Base-by-base conservation (phyloP, 139 green algal genomes). In the Pleodorina starrii region DNA sequence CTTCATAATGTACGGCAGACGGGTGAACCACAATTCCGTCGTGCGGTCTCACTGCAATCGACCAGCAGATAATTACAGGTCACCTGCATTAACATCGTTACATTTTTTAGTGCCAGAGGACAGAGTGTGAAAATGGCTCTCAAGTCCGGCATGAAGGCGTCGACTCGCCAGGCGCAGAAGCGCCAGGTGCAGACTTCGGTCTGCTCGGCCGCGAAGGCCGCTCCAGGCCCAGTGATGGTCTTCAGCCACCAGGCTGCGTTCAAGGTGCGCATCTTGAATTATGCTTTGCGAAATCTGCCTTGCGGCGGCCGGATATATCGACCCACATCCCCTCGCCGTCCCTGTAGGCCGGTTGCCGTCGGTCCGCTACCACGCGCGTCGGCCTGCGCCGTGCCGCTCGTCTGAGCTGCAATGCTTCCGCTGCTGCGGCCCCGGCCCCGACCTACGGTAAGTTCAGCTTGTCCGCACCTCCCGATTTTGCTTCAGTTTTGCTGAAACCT, bases 311-410 rank as follows among this genome's bases (percentile, higher is more conserved):
- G 77, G 77, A 71, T 84, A 48, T 84, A 23, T 32, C 27, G 38
- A 81, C 63, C n/a, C 69, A 80, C 7, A 80, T n/a, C 25, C 29
- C 42, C 43, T 66, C 21, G 54, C 54, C 42, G 17, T 43, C 0
- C 4, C 7, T 60, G 63, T 44, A 88, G 82, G 82, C 82, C 40
- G 82, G 82, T 44, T 88, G 82, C 82, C 82, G 82, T 35, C 35
- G 82, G 35, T 27, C 82, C n/a, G 82, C 82, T 14, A 57, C 46
- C 2, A 59, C 63, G 14, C 82, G 82, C 60, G 2, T 40, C 3
- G 69, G 44, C 82, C 3, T 88, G 2, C 82, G 82, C n/a, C 63
- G 66, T 63, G 82, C 82, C 32, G 66, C 82, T 48, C 63, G 66
- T 51, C 1, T 88, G 63, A 29, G 27, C 48, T 51, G 69, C 60